Conservation (phyloP, 345 rosid genomes). For the Eutrema heterophyllum region DNA sequence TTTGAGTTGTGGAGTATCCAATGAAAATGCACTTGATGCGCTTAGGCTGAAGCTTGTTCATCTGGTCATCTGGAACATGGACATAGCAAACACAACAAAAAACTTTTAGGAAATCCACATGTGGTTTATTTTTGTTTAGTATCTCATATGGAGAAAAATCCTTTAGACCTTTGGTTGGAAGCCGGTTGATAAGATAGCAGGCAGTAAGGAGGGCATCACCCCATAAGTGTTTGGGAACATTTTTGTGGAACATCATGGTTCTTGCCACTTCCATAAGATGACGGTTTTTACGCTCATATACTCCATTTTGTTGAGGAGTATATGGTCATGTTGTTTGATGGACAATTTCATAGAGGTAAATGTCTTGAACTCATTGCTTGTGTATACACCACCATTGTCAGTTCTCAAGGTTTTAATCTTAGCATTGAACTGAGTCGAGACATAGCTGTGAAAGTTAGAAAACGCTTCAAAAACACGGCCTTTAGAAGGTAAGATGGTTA, state of each 20-base stretch:
- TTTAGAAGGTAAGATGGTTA: too few relatives aligned
- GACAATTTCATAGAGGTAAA: not conserved
- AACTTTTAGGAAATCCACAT: too few relatives aligned
- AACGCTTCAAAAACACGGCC: not conserved
- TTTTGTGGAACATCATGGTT: not conserved
- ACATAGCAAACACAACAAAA: too few relatives aligned
- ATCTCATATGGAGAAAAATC: too few relatives aligned
- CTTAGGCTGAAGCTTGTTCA: too few relatives aligned
- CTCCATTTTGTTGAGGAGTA: not conserved
- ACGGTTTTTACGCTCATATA: not conserved
- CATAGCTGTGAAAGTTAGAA: not conserved
- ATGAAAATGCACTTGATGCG: too few relatives aligned
- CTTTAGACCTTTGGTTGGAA: too few relatives aligned
- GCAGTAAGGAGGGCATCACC: not conserved
- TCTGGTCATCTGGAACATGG: too few relatives aligned
- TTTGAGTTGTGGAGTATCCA: not conserved
- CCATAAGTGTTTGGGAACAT: not conserved
- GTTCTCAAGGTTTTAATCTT: not conserved
- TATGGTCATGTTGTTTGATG: not conserved
- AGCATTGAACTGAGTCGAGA: not conserved
- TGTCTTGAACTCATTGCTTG: too few relatives aligned
- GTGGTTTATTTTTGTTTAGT: too few relatives aligned
- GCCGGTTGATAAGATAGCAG: not conserved
- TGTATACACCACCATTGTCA: not conserved
- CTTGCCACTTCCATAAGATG: not conserved